phyloP scores from a whole-genome alignment of 441 rosid genomes.

The Corymbia citriodora region DNA sequence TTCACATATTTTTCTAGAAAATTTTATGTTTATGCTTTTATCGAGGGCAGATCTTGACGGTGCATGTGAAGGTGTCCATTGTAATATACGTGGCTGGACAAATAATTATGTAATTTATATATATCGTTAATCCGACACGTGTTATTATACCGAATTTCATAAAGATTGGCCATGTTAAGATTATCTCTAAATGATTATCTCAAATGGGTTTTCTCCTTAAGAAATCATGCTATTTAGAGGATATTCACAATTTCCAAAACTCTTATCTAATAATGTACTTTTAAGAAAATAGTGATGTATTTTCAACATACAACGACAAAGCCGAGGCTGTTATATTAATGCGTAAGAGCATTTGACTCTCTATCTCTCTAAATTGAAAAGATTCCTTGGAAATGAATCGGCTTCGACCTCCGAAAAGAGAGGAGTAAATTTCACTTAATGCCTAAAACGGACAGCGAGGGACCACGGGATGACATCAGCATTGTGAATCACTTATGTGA shows the following conservation, averaged over 20 bases:
- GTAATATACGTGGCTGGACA: not conserved
- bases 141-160: not conserved
- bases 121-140: accelerated
- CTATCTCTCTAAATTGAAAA: not conserved
- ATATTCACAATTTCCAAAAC: too few relatives aligned
- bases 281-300: not conserved
- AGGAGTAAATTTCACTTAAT: not conserved
- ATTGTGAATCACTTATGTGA: not conserved
- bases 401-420: not conserved
- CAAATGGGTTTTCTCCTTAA: not conserved
- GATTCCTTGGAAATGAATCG: not conserved
- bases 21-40: not conserved
- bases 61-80: not conserved
- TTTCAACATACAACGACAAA: not conserved
- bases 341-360: not conserved
- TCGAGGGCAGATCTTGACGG: not conserved
- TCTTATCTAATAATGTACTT: not conserved
- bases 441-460: not conserved
- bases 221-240: not conserved
- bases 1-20: not conserved
- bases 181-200: not conserved
- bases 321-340: not conserved
- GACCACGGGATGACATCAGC: not conserved
- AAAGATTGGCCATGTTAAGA: not conserved
- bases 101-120: not conserved